These are phyloP conservation scores for Geum urbanum DNA, from an alignment of 306 rosid genomes.

Conservation along the genomic window DNA sequence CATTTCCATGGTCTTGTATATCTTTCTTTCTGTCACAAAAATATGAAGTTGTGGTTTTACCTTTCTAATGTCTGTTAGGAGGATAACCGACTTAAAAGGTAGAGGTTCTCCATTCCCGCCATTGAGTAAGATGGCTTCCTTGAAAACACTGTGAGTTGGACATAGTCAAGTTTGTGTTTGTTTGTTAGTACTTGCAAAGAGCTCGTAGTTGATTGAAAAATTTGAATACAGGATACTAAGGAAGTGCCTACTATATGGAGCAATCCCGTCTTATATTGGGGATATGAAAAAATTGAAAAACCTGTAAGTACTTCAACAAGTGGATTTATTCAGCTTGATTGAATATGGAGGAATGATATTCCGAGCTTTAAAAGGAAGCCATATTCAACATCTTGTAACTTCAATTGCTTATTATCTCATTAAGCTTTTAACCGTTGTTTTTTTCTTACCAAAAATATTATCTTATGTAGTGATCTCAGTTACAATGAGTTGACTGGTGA, in stretches of 20 bases:
- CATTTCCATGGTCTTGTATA: conserved; percentile 18
- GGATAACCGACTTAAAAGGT: conserved; percentile 75
- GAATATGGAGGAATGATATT: neutral
- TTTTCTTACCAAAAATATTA: neutral
- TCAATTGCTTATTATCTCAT: neutral
- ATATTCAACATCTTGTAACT: neutral
- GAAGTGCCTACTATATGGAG: conserved; percentile 57
- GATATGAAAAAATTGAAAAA: conserved; percentile 49
- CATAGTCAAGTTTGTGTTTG: conserved; percentile 18
- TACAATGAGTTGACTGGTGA: conserved; percentile 67
- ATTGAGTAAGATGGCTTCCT: conserved; percentile 49
- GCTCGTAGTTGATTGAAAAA: neutral
- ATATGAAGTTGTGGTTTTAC: conserved; percentile 24
- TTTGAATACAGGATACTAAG: conserved; percentile 56
- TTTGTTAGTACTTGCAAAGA: conserved; percentile 17
- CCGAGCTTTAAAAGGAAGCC: neutral
- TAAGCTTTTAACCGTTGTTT: conserved; percentile 11
- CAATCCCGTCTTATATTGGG: conserved; percentile 60
- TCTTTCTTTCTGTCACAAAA: conserved; percentile 14
- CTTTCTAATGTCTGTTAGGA: conserved; percentile 47
- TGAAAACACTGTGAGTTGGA: conserved; percentile 78
- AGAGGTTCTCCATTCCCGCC: conserved; percentile 54
- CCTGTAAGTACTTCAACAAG: conserved; percentile 51
- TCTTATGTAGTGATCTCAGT: conserved; percentile 70
- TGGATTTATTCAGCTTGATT: conserved; percentile 5